These are phyloP conservation scores for Rhynchospora breviuscula DNA, from an alignment of 176 grass and related monocot genomes.

Conservation along the genomic window DNA sequence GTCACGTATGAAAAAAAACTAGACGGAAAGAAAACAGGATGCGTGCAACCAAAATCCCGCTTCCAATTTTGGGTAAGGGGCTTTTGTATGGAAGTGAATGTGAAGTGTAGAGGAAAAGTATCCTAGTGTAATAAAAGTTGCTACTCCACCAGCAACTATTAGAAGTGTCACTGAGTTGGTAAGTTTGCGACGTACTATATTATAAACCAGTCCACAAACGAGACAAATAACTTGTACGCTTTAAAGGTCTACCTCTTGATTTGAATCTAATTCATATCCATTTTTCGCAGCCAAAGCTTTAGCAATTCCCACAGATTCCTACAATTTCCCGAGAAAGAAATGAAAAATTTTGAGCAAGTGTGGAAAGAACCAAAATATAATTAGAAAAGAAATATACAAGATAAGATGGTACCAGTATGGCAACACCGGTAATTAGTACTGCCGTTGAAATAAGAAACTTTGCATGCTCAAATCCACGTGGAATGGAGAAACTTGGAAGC, in stretches of 20 bases:
- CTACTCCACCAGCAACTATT: background rate
- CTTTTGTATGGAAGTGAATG: too few relatives aligned
- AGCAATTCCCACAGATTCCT: constrained; percentile 99
- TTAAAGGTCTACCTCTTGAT: constrained; percentile 64
- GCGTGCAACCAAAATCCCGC: too few relatives aligned
- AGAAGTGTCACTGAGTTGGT: background rate
- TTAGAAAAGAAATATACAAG: background rate
- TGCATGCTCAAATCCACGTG: constrained; percentile 73
- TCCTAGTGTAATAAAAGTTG: background rate
- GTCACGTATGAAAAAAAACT: too few relatives aligned
- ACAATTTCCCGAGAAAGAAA: constrained; percentile 24
- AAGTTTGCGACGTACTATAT: background rate
- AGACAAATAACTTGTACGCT: background rate
- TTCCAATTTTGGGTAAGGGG: too few relatives aligned
- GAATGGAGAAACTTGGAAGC: constrained; percentile 75
- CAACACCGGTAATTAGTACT: constrained; percentile 89
- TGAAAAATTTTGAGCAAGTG: constrained; percentile 8
- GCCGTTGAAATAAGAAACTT: constrained; percentile 70
- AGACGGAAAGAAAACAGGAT: too few relatives aligned
- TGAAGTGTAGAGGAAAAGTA: too few relatives aligned
- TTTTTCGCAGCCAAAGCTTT: constrained; percentile 97
- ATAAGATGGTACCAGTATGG: constrained; percentile 65
- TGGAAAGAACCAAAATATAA: background rate
- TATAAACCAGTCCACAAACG: background rate
- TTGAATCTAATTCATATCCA: constrained; percentile 93